These are phyloP conservation scores for Hamamelis virginiana DNA, from an alignment of 164 flowering plant genomes.

Conservation along the genomic window DNA sequence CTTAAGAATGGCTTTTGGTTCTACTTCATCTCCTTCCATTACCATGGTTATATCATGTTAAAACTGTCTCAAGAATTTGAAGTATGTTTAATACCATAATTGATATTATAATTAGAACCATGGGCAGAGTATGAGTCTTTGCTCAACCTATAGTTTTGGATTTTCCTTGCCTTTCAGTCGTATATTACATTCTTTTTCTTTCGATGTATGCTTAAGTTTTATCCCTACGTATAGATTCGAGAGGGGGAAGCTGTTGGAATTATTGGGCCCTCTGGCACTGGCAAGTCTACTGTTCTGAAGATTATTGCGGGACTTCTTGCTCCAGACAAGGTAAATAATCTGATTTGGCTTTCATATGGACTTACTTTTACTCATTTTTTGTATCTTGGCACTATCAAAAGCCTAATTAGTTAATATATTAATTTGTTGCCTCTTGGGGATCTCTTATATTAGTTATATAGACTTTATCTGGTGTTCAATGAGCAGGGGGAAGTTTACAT, in stretches of 20 bases:
- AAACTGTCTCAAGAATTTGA: no score
- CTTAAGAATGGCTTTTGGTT: no score
- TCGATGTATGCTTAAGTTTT: background rate
- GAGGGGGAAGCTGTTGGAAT: constrained; percentile 99
- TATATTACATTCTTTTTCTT: background rate
- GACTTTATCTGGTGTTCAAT: constrained; percentile 16
- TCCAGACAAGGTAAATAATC: constrained; percentile 74
- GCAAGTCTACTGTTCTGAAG: constrained; percentile 89
- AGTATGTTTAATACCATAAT: no score
- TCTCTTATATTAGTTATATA: no score
- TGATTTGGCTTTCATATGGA: background rate
- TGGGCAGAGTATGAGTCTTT: no score
- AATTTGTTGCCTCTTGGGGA: background rate
- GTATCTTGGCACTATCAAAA: background rate
- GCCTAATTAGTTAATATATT: background rate
- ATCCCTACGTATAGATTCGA: constrained; percentile 59
- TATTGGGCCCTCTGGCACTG: constrained; percentile 99
- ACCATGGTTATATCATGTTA: no score
- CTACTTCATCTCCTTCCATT: no score
- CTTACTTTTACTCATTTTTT: background rate
- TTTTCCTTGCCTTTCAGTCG: no score
- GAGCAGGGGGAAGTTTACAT: constrained; percentile 88
- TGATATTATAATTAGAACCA: no score
- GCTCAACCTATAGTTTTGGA: background rate
- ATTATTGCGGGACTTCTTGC: constrained; percentile 98